These are phyloP conservation scores for Helminthosporium solani DNA, from an alignment of 2,329 filamentous ascomycete species.

Conservation along the genomic window DNA sequence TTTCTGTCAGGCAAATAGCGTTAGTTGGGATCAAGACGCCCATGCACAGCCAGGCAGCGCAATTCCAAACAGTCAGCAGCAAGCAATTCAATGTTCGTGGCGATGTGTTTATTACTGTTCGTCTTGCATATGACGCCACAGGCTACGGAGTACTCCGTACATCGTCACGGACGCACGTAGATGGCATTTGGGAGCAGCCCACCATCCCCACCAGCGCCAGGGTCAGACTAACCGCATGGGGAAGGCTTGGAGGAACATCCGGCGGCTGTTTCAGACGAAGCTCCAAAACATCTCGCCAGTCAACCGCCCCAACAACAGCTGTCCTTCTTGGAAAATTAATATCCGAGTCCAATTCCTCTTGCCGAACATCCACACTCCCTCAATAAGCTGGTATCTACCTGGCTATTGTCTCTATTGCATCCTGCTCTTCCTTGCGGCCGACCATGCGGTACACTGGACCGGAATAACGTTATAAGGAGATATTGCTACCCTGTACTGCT, in stretches of 20 bases:
- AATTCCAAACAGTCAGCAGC: too few species aligned
- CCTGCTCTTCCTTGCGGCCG: not conserved
- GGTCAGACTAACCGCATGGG: constrained; percentile 20
- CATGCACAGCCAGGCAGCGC: too few species aligned
- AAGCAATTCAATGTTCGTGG: too few species aligned
- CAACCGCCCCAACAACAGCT: constrained; percentile 27
- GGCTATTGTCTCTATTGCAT: constrained; percentile 1
- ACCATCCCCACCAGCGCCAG: constrained; percentile 9
- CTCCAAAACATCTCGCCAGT: constrained; percentile 25
- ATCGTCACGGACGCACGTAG: not conserved
- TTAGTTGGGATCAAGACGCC: too few species aligned
- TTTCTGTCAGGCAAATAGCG: too few species aligned
- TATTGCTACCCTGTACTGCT: constrained; percentile 1
- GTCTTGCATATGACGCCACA: too few species aligned
- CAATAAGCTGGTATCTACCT: constrained; percentile 6
- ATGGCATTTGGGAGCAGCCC: not conserved
- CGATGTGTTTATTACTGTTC: too few species aligned
- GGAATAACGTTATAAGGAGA: constrained; percentile 7
- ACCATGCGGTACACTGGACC: constrained; percentile 6
- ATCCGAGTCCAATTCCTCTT: constrained; percentile 5
- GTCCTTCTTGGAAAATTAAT: constrained; percentile 28
- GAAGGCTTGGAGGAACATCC: constrained; percentile 22
- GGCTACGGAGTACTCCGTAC: not conserved
- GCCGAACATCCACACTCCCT: not conserved
- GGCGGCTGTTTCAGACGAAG: constrained; percentile 39